Base-by-base conservation (phyloP, 306 rosid genomes). In the Ormosia semicastrata region DNA sequence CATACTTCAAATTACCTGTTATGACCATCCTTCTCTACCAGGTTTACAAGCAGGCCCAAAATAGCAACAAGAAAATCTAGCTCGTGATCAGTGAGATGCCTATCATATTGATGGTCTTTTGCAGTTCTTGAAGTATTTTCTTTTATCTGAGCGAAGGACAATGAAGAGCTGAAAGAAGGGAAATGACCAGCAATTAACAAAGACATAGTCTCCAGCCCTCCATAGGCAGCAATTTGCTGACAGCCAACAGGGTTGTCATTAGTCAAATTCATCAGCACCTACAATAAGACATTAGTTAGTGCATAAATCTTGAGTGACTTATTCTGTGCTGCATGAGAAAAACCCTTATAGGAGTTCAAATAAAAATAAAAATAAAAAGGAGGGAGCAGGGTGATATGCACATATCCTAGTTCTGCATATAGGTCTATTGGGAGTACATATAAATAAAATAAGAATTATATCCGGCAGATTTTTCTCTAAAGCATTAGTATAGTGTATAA, bases 201-300 rank as follows among this genome's bases (percentile, higher is more conserved):
- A 80, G 93, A 87, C 97, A 96, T 93, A 24, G 92, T 86, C 86
- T 96, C 99, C 59, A 96, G 87, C 67, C 99, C 99, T 79, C 98
- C 98, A 86, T 79, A 66, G 33, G 84, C 74, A 79, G 98, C 97
- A 85, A 96, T 96, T 91, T 92, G 97, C 85, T 30, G 87, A 82
- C 98, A 96, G 65, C 99, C 99, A 86, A 88, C 87, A 70, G 92
- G 94, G 86, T 96, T 96, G 81, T 96, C 99, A 80, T 95, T 93
- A 15, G 99, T 94, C 86, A 96, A 87, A 88, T 93, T 93, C 99
- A 96, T 96, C 83, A 96, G 86, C 89, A 91, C 99, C 99, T 96
- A 92, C 71, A 78, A 89, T 74, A 67, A 77, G 66, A 43, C 57
- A 83, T 69, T 15, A 67, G 17, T 50, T 46, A 70, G 60, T 39